These are phyloP conservation scores for Lasiodiplodia sp. DNA, from an alignment of 2,329 filamentous ascomycete genomes.

Conservation along the genomic window DNA sequence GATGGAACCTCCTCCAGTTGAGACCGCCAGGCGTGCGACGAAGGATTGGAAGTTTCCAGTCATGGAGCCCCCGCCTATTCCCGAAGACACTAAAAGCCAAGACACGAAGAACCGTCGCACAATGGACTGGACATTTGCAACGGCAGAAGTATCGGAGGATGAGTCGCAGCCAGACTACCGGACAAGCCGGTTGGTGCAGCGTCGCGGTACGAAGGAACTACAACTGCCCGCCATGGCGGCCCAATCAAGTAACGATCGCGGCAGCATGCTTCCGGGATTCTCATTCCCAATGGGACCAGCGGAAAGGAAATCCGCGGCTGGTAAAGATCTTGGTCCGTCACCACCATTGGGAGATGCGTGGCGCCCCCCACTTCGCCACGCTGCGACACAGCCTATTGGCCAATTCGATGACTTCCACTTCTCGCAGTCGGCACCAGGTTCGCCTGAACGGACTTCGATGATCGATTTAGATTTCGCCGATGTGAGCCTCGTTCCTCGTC, in stretches of 20 bases:
- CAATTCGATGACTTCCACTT: constrained; percentile 49
- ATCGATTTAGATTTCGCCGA: constrained; percentile 53
- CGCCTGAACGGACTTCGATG: constrained; percentile 52
- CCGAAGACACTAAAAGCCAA: constrained; percentile 23
- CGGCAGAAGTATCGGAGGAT: constrained; percentile 48
- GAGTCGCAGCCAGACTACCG: constrained; percentile 39
- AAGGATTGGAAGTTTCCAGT: constrained; percentile 58
- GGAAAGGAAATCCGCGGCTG: constrained; percentile 8
- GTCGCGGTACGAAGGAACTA: constrained; percentile 45
- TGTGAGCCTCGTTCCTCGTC: constrained; percentile 49
- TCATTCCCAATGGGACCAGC: constrained; percentile 17
- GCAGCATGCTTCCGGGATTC: constrained; percentile 22
- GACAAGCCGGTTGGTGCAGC: constrained; percentile 38
- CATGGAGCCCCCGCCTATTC: constrained; percentile 26
- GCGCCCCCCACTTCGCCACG: constrained; percentile 51
- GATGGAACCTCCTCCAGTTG: constrained; percentile 39
- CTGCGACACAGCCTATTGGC: constrained; percentile 50
- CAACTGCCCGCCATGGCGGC: constrained; percentile 36
- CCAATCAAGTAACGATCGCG: constrained; percentile 20
- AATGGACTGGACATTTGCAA: constrained; percentile 58
- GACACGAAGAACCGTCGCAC: constrained; percentile 45
- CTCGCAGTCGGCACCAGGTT: constrained; percentile 42
- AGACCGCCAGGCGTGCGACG: constrained; percentile 44
- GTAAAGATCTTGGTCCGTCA: constrained; percentile 37
- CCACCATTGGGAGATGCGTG: constrained; percentile 45